Base-by-base conservation (phyloP, 257 asterid genomes). In the Anisodus tanguticus region DNA sequence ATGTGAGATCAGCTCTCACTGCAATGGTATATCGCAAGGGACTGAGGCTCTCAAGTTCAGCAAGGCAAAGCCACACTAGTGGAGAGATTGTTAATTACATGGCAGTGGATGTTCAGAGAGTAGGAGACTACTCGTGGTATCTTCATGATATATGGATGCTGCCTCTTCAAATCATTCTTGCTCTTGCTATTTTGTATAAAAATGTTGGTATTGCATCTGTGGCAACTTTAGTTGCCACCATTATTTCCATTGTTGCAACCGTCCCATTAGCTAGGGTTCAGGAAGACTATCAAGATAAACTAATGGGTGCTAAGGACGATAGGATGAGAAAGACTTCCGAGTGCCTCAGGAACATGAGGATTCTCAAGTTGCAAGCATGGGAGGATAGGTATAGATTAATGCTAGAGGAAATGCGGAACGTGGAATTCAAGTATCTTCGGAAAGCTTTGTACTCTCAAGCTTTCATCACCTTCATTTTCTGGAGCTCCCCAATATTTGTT, bases 11-110 rank as follows among this genome's bases (percentile, higher is more conserved):
- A 64, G 97, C 97, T 82, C 97, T 94, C 76, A 93, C 98, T 4
- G 95, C 98, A 79, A 94, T 94, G 98, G 98, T 94, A 3, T 94
- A 93, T 85, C 90, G 95, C 26, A 93, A 93, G 83, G 97, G 97
- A 26, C 93, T 93, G 82, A 88, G 88, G 84, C 93, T 93, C 57
- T 90, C 97, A 4, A 91, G 97, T 90, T 86, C 90, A 82, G 89
- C 97, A 19, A 91, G 90, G 88, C 94, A 93, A 83, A 86, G 88
- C 86, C 95, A 91, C 88, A 81, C 94, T 12, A 91, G 92, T 26
- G 97, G 97, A 15, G 97, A 91, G 86, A 89, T 91, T 66, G 94
- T 93, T 54, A 93, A 93, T 77, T 91, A 91, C 89, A 93, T 93
- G 93, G 95, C 97, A 5, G 97, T 93, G 85, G 97, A 93, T 90